Evolutionary conservation across 2,329 filamentous ascomycete genomes (phyloP).

Genomic region (Cryoendolithus antarcticus): DNA sequence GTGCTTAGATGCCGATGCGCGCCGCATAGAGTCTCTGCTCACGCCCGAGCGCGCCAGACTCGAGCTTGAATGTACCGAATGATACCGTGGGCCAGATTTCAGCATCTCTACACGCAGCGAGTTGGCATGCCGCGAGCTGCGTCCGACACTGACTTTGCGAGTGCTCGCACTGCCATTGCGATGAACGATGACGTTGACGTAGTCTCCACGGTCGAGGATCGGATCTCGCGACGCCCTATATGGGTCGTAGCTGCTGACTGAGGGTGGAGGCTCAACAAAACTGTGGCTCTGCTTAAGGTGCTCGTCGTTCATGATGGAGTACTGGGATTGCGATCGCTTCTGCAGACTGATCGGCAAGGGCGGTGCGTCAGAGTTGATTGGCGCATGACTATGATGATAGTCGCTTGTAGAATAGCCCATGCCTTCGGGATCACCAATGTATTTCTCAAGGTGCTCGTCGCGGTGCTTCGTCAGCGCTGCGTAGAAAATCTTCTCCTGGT

Average conservation of each 20-base stretch:
- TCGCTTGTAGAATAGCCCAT: conserved; percentile 81
- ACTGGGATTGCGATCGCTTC: conserved; percentile 40
- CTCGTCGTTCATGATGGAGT: conserved; percentile 44
- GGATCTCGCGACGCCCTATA: conserved; percentile 57
- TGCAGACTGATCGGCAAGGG: conserved; percentile 25
- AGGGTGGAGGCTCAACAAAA: conserved; percentile 39
- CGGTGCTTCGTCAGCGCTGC: conserved; percentile 70
- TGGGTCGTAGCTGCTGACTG: conserved; percentile 64
- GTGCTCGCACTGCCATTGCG: conserved; percentile 31
- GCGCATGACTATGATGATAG: conserved; percentile 59
- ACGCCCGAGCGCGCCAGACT: conserved; percentile 19
- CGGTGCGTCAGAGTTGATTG: conserved; percentile 21
- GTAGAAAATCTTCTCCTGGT: conserved; percentile 92
- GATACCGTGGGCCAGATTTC: conserved; percentile 16
- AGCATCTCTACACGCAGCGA: conserved; percentile 30
- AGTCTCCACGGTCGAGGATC: conserved; percentile 40
- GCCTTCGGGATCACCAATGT: conserved; percentile 50
- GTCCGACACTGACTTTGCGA: conserved; percentile 23
- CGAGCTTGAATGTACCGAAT: conserved; percentile 22
- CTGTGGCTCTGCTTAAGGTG: conserved; percentile 36
- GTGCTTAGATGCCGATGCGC: conserved; percentile 24
- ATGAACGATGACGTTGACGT: conserved; percentile 58
- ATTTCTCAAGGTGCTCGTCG: conserved; percentile 77
- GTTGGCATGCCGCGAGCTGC: conserved; percentile 29
- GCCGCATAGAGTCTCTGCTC: conserved; percentile 22